Base-by-base conservation (phyloP, 805 yeast genomes). In the Yamadazyma kitorensis region DNA sequence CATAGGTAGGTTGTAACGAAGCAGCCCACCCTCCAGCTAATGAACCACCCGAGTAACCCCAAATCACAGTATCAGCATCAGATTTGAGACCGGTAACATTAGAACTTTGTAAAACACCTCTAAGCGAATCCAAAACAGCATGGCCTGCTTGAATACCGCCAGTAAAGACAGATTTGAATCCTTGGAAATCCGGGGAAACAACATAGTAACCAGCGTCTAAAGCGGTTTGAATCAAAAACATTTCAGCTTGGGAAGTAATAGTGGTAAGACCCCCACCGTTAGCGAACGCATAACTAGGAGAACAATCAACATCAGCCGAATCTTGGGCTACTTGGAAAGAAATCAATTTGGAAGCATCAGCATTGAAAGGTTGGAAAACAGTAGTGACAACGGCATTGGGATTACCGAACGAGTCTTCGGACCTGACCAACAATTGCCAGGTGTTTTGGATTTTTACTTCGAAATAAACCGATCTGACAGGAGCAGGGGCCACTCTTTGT, bases 21-120 rank as follows among this genome's bases (percentile, higher is more conserved):
- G 62, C 56, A 10, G 67, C 68, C 70, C 70, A 64, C 5, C 61
- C 54, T 12, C 60, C 33, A 10, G 70, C 64, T 19, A 62, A 38
- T 1, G 64, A 49, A 7, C 68, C 70, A n/a, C 70, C 70, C 4
- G 65, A 58, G 33, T 57, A 64, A 0, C 70, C 70, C 61, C 61
- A 60, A 29, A 63, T 19, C 9, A 42, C 45, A 3, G 51, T 42
- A 15, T 44, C 39, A 9, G 57, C 56, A 34, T 45, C 43, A 4
- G 37, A 9, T 2, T 38, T 23, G 9, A 54, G 20, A 2, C 57
- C 56, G 6, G 59, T 53, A 5, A 37, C 19, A 20, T 44, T 38
- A 3, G 17, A 29, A 19, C 45, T 34, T 1, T 36, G 24, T 22
- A 62, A 44, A 2, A 50, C 42, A 3, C 57, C 70, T 28, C 62